phyloP scores from a whole-genome alignment of 129 eudicot genomes.

The Escallonia herrerae region DNA sequence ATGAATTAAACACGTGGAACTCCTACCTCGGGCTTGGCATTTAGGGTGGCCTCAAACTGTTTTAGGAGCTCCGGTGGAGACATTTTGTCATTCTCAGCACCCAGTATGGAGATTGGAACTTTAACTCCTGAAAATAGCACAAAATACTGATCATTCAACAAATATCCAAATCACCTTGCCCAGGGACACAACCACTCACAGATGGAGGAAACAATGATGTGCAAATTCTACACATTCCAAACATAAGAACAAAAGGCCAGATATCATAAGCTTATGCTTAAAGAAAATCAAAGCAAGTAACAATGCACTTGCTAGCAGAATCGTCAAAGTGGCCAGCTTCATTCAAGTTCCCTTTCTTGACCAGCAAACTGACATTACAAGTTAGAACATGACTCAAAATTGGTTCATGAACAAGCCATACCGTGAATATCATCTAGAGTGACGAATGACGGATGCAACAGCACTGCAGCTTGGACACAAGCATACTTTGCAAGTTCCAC shows the following conservation, averaged over 20 bases:
- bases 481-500: constrained; percentile 35
- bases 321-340: not conserved
- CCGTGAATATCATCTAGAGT: constrained; percentile 58
- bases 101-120: constrained; percentile 62
- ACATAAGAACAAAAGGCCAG: not conserved
- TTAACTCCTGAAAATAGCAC: constrained; percentile 46
- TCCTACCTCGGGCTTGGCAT: constrained; percentile 58
- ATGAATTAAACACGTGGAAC: too few species aligned
- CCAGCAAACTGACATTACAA: not conserved
- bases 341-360: not conserved
- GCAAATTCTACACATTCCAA: not conserved
- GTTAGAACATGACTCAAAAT: not conserved
- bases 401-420: constrained; percentile 13
- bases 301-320: not conserved
- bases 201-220: not conserved
- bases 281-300: not conserved
- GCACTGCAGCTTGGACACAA: constrained; percentile 46
- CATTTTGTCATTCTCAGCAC: constrained; percentile 59
- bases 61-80: constrained; percentile 72
- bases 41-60: constrained; percentile 49
- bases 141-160: not conserved
- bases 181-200: too few species aligned
- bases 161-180: not conserved
- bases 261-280: too few species aligned
- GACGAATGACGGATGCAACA: constrained; percentile 70